Conservation (phyloP, 1,139 yeast genomes). For the Blastobotrys aristatus region DNA sequence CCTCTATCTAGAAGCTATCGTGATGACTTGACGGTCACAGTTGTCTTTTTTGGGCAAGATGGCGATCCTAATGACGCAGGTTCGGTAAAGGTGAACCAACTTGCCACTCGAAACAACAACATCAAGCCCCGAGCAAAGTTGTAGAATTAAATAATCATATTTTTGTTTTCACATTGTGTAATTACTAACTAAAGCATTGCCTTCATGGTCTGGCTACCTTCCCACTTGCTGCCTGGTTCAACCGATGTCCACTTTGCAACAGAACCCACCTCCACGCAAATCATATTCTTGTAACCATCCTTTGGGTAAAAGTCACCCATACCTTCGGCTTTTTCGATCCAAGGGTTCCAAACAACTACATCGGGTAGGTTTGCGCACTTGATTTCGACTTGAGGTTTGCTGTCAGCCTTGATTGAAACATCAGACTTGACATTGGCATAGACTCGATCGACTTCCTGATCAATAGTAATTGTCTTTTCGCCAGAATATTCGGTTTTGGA, state of each 20-base stretch:
- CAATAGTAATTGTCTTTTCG: conserved; percentile 60
- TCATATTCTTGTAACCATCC: conserved; percentile 75
- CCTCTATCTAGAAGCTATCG: conserved; percentile 89
- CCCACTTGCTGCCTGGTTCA: conserved; percentile 67
- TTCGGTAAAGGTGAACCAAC: conserved; percentile 29
- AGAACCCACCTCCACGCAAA: conserved; percentile 91
- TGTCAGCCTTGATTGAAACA: conserved; percentile 66
- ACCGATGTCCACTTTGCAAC: conserved; percentile 64
- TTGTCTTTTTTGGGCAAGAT: conserved; percentile 69
- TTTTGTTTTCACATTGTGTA: not conserved
- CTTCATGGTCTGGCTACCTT: conserved; percentile 52
- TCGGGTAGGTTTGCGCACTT: conserved; percentile 69
- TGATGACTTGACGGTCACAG: conserved; percentile 94
- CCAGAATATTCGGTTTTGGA: conserved; percentile 55
- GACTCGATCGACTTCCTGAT: conserved; percentile 78
- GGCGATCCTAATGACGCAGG: conserved; percentile 27
- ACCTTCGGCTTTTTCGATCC: conserved; percentile 72
- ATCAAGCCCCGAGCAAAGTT: conserved; percentile 16
- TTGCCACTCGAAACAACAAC: conserved; percentile 27
- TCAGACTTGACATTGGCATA: conserved; percentile 54
- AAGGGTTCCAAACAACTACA: conserved; percentile 97
- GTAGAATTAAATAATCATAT: conserved; percentile 6
- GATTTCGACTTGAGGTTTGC: conserved; percentile 41
- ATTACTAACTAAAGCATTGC: conserved; percentile 15
- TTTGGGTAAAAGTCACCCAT: conserved; percentile 90